A percentile compares a stretch with the other conserved stretches of the same genome.
phyloP scores from a whole-genome alignment of 306 rosid genomes.

The Trichosanthes truncata region DNA sequence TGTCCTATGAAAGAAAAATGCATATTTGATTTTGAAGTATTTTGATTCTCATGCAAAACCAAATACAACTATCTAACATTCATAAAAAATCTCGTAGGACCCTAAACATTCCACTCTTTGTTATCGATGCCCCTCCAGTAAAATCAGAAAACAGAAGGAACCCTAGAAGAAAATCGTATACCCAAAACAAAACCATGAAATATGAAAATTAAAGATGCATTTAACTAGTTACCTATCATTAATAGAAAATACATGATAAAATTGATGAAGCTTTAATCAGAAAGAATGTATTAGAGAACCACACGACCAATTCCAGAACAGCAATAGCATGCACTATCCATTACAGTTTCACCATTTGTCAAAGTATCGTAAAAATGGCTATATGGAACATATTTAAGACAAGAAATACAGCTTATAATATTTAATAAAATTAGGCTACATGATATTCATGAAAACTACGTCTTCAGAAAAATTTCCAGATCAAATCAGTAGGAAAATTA shows the following conservation, averaged over 20 bases:
- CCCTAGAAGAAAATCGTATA: not conserved
- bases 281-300: no score
- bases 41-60: not conserved
- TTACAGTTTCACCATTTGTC: not conserved
- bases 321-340: no score
- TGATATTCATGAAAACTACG: not conserved
- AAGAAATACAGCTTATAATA: not conserved
- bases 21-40: not conserved
- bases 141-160: not conserved
- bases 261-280: no score
- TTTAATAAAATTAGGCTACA: not conserved
- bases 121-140: not conserved
- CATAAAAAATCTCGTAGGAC: not conserved
- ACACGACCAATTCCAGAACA: no score
- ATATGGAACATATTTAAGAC: not conserved
- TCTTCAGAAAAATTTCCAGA: not conserved
- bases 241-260: no score
- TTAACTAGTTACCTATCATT: no score
- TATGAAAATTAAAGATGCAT: no score
- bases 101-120: no score
- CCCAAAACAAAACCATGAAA: no score
- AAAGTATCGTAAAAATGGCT: not conserved
- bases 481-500: not conserved
- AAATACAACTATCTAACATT: not conserved
- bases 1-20: not conserved